A percentile compares a stretch with the other conserved stretches of the same genome.
phyloP scores from a whole-genome alignment of 202 grass and related monocot species.

The Saccharum hybrid region DNA sequence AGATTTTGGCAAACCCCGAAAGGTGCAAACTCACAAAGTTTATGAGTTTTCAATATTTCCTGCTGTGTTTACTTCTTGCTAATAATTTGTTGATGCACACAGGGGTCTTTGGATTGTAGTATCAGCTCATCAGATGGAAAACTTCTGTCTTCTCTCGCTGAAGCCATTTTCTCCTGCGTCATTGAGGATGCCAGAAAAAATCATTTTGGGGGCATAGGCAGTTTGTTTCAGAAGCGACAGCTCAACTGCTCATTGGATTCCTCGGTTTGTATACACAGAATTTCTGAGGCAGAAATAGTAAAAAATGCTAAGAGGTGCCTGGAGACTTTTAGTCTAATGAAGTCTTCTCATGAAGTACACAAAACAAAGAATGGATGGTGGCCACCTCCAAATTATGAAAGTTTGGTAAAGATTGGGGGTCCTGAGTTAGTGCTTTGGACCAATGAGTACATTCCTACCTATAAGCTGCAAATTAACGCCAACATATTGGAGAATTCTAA shows the following conservation, averaged over 20 bases:
- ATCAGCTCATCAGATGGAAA: constrained; percentile 75
- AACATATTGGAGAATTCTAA: constrained; percentile 58
- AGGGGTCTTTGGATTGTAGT: constrained; percentile 53
- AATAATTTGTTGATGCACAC: constrained; percentile 40
- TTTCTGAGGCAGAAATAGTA: constrained; percentile 58
- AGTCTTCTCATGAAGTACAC: constrained; percentile 17
- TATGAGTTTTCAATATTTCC: constrained; percentile 1
- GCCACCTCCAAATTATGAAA: constrained; percentile 57
- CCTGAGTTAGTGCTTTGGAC: constrained; percentile 61
- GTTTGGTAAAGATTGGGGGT: constrained; percentile 55
- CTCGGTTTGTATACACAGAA: constrained; percentile 67
- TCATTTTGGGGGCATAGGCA: constrained; percentile 23
- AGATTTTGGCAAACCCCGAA: constrained; percentile 55
- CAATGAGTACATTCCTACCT: constrained; percentile 69
- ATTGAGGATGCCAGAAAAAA: constrained; percentile 50
- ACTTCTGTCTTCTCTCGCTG: constrained; percentile 73
- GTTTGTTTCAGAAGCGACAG: constrained; percentile 47
- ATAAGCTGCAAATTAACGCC: constrained; percentile 72
- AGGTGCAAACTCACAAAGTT: constrained; percentile 51
- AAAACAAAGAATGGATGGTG: constrained; percentile 64
- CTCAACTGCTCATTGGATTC: constrained; percentile 69
- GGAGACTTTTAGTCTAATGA: constrained; percentile 49
- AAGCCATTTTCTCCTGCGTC: constrained; percentile 71
- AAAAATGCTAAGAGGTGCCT: constrained; percentile 56
- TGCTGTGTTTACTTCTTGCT: constrained; percentile 23